Base-by-base conservation (phyloP, 768 basidiomycete species). In the Cystofilobasidium ferigula region DNA sequence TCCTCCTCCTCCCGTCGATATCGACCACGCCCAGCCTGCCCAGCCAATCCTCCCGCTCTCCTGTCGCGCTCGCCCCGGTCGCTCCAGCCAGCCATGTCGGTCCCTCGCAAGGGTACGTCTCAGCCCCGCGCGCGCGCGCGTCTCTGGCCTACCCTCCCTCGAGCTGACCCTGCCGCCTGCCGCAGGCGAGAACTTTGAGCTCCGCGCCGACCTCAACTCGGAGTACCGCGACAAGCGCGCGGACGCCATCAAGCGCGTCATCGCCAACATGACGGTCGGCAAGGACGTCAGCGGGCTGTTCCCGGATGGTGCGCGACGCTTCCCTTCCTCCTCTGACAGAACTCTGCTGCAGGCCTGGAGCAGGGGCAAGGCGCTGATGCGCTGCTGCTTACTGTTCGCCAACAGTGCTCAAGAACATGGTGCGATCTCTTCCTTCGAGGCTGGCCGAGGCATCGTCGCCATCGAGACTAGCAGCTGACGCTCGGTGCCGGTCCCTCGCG, bases 261-360 rank as follows among this genome's bases (percentile, higher is more conserved):
- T 99, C 75, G 94, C 95, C 62, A 93, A 91, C 69, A 97, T 98
- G 89, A 99, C 95, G 1, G 91, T 99, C 70, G 92, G 93, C 62
- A 99, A 98, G 84, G 93, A 90, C 77, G 88, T 91, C 78, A 87
- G 86, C 73, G 92, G 93, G 26, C 83, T 98, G 70, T 97, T 98
- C 74, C 93, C 94, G 10, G 91, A 98, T 77, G 51, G 51, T 54
- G 28, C 30, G 94, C 98, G 89, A 35, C 80, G 97, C 70, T 95
- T 94, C 79, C 85, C 85, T n/a, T 92, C 35, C 42, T 48, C n/a
- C n/a, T n/a, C n/a, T n/a, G n/a, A n/a, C n/a, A n/a, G n/a, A n/a
- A n/a, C n/a, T n/a, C n/a, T n/a, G n/a, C n/a, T n/a, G n/a, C n/a
- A n/a, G n/a, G n/a, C n/a, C n/a, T n/a, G n/a, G n/a, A n/a, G n/a